Evolutionary conservation across 2,329 filamentous ascomycete species (phyloP).

Genomic region (Penicillium sp.): DNA sequence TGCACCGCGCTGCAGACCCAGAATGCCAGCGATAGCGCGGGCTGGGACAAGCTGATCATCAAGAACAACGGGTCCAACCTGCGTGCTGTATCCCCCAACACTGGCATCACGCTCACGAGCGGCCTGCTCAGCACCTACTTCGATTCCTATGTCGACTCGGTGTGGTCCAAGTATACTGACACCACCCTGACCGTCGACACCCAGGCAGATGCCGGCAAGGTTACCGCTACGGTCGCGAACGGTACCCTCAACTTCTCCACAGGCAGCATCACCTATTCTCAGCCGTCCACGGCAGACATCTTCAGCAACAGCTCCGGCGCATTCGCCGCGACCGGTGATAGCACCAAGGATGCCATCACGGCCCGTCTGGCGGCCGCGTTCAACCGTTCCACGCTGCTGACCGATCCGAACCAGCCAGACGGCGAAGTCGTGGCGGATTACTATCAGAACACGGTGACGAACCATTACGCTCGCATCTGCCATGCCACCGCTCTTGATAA

Average conservation of each 20-base stretch:
- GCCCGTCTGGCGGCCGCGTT: conserved; percentile 73
- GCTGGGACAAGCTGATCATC: conserved; percentile 62
- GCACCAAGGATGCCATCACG: conserved; percentile 60
- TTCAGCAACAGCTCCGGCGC: conserved; percentile 64
- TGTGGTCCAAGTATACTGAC: conserved; percentile 49
- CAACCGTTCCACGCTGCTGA: conserved; percentile 67
- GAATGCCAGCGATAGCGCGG: conserved; percentile 53
- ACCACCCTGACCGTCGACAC: conserved; percentile 60
- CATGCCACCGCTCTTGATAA: conserved; percentile 60
- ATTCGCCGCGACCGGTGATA: conserved; percentile 49
- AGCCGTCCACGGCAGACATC: conserved; percentile 62
- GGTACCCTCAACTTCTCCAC: conserved; percentile 45
- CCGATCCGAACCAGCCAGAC: conserved; percentile 52
- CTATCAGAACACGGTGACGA: conserved; percentile 57
- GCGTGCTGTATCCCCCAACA: conserved; percentile 45
- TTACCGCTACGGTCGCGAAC: conserved; percentile 50
- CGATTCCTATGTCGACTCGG: conserved; percentile 51
- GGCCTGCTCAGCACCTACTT: conserved; percentile 53
- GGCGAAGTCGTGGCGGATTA: conserved; percentile 51
- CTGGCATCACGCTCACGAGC: conserved; percentile 42
- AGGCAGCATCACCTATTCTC: conserved; percentile 51
- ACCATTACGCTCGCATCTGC: conserved; percentile 65
- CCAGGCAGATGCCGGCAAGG: conserved; percentile 57
- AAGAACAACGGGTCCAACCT: conserved; percentile 42
- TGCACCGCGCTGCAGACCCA: conserved; percentile 56